Evolutionary conservation across 2,329 filamentous ascomycete species (phyloP).

Genomic region (Pochonia chlamydosporia): DNA sequence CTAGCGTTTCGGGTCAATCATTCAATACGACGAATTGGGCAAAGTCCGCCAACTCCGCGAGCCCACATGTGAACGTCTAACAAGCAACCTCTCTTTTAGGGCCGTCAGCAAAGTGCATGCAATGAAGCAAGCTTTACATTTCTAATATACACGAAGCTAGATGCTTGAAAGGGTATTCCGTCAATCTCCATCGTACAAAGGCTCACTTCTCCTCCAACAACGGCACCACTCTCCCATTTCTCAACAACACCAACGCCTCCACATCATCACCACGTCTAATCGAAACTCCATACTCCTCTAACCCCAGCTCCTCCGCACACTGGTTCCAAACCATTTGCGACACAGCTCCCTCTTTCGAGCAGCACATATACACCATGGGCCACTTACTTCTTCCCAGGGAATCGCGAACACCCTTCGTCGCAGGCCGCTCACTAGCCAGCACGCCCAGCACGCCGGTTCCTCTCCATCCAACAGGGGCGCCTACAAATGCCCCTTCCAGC

Average conservation of each 20-base stretch:
- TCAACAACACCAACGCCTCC: constrained; percentile 43
- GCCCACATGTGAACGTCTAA: too few species aligned
- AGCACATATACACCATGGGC: constrained; percentile 67
- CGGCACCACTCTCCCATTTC: constrained; percentile 37
- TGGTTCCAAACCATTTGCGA: constrained; percentile 70
- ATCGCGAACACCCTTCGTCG: constrained; percentile 74
- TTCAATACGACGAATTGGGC: too few species aligned
- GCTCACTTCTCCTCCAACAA: neutral
- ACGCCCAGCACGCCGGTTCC: constrained; percentile 61
- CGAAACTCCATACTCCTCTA: constrained; percentile 53
- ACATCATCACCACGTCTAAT: constrained; percentile 32
- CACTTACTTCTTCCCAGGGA: constrained; percentile 60
- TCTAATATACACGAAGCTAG: constrained; percentile 5
- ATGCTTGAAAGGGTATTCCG: constrained; percentile 7
- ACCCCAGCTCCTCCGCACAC: constrained; percentile 53
- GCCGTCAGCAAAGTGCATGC: too few species aligned
- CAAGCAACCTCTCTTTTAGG: too few species aligned
- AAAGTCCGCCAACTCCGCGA: too few species aligned
- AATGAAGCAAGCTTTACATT: neutral
- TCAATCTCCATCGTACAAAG: neutral
- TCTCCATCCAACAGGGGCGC: constrained; percentile 69
- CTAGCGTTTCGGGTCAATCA: too few species aligned
- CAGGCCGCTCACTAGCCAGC: constrained; percentile 61
- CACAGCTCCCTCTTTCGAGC: constrained; percentile 51
- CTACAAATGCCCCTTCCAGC: constrained; percentile 70